Percentiles rank a stretch among this genome's conserved stretches.
These are phyloP conservation scores for Penicillium glabrum DNA, from an alignment of 2,329 filamentous ascomycete genomes.

Conservation along the genomic window DNA sequence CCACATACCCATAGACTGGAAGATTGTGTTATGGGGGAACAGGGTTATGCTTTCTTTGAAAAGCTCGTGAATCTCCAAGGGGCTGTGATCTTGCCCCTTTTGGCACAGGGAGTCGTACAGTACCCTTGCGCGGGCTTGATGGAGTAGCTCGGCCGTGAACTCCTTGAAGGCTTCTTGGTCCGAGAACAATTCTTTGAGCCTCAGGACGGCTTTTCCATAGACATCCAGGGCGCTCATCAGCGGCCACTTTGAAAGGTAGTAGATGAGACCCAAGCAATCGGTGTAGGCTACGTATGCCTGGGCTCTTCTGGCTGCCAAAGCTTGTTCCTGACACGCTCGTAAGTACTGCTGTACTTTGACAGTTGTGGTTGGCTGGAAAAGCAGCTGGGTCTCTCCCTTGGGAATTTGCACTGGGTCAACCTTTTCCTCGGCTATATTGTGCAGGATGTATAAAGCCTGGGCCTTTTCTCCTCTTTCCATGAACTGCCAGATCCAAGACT, in stretches of 20 bases:
- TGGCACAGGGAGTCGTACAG: conserved; percentile 61
- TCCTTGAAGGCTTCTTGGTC: conserved; percentile 36
- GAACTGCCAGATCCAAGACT: conserved; percentile 68
- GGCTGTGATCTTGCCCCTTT: conserved; percentile 62
- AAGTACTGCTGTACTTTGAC: conserved; percentile 46
- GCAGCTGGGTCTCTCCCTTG: conserved; percentile 7
- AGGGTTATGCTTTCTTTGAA: conserved; percentile 59
- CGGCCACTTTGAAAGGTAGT: conserved; percentile 58
- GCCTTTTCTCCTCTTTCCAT: conserved; percentile 47
- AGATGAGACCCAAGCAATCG: conserved; percentile 64
- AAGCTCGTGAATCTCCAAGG: conserved; percentile 62
- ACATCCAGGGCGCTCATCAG: conserved; percentile 38
- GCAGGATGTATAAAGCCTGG: conserved; percentile 39
- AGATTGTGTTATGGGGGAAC: conserved; percentile 75
- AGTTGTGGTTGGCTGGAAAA: conserved; percentile 32
- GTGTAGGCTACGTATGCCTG: conserved; percentile 56
- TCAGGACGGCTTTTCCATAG: conserved; percentile 45
- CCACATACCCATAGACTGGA: conserved; percentile 72
- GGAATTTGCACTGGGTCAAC: conserved; percentile 32
- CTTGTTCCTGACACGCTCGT: conserved; percentile 54
- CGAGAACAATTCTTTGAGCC: conserved; percentile 43
- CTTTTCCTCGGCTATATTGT: conserved; percentile 39
- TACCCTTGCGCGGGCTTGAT: conserved; percentile 68
- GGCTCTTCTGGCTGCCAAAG: conserved; percentile 52
- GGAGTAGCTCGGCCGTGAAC: conserved; percentile 57